Evolutionary conservation across 2,329 filamentous ascomycete species (phyloP).

Genomic region (Fusarium tricinctum): DNA sequence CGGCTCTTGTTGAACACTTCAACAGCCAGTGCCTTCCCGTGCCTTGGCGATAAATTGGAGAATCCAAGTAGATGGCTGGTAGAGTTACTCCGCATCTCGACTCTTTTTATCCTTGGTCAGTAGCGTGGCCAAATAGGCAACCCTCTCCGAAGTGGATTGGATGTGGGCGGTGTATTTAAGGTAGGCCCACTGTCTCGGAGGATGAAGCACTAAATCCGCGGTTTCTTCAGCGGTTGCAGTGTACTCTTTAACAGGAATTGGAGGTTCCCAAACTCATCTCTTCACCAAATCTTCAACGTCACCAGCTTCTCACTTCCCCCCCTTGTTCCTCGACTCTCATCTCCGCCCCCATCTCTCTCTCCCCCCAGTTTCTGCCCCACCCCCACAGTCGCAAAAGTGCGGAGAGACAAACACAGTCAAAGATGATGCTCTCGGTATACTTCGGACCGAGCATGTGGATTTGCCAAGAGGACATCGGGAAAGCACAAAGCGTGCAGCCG

Average conservation of each 20-base stretch:
- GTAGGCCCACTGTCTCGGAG: slow-evolving; percentile 12
- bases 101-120: background rate
- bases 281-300: background rate
- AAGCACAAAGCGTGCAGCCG: background rate
- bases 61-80: slow-evolving; percentile 10
- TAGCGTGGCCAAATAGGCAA: background rate
- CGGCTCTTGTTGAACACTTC: background rate
- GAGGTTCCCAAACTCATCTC: too few relatives aligned
- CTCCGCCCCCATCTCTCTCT: slow-evolving; percentile 33
- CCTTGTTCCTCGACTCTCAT: background rate
- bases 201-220: background rate
- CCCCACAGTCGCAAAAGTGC: slow-evolving; percentile 42
- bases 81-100: slow-evolving; percentile 16
- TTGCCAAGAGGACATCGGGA: slow-evolving; percentile 15
- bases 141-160: background rate
- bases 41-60: slow-evolving; percentile 27
- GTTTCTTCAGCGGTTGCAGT: background rate
- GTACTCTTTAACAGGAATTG: too few relatives aligned
- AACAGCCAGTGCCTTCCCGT: slow-evolving; percentile 12
- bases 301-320: background rate
- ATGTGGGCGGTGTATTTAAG: slow-evolving; percentile 3
- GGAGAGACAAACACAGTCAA: slow-evolving; percentile 18
- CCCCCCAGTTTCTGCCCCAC: slow-evolving; percentile 32
- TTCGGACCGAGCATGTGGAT: slow-evolving; percentile 40
- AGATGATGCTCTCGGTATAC: slow-evolving; percentile 28